Base-by-base conservation (phyloP, 1,284 basidiomycete species). In the Tausonia pullulans region DNA sequence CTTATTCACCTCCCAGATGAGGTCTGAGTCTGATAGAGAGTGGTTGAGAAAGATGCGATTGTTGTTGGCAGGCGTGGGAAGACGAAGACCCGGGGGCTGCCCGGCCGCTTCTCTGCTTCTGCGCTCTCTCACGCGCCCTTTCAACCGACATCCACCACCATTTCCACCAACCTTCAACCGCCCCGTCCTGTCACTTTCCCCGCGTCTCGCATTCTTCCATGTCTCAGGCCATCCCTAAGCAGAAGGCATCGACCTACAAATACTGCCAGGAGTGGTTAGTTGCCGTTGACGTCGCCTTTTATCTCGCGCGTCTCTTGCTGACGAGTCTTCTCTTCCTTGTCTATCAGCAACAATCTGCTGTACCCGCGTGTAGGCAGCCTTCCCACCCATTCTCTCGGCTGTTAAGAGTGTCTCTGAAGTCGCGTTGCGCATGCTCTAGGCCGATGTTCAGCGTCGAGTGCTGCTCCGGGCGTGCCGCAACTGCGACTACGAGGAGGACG, bases 381-480 rank as follows among this genome's bases (percentile, higher is more conserved):
- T 48, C 43, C 46, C 14, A 56, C 53, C 27, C 50, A 9, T 10
- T 27, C 14, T 16, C 52, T 48, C 7, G 41, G 14, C 10, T n/a
- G 13, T 60, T 49, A n/a, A 55, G 43, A 43, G 46, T 46, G 10
- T 39, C 41, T 59, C 46, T 50, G 43, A 16, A 13, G 1, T 8
- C 5, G n/a, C 7, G 43, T 52, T 5, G n/a, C 58, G 49, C 40
- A 50, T 43, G 3, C 14, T 13, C 27, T 85, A 91, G 79, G 90
- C 89, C 45, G 93, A 97, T 75, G 85, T 85, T 67, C 82, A 87
- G 69, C 86, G 91, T 59, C 84, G 88, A 64, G 84, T 88, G 61
- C 87, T 98, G 80, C 84, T 95, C 65, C 95, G 93, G 72, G 88
- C 87, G 3, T 98, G 95, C 76, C 83, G 93, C 58, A 97, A 96